Evolutionary conservation across 495 filamentous ascomycete species (phyloP).

Genomic region (Xylona heveae): DNA sequence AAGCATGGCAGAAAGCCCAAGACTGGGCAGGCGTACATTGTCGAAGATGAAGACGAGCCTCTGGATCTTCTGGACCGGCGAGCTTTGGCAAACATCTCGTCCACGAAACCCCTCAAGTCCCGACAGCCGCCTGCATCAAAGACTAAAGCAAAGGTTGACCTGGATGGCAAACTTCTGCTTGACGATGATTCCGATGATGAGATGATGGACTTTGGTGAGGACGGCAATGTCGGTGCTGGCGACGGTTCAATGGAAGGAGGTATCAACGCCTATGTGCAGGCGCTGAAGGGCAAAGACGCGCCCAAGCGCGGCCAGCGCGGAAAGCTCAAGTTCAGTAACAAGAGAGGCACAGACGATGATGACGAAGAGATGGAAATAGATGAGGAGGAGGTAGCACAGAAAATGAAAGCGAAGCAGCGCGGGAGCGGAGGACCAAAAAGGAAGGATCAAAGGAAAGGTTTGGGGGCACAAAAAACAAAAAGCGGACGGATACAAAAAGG

Average conservation of each 20-base stretch:
- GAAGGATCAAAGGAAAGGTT: constrained; percentile 1
- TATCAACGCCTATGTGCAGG: constrained; percentile 80
- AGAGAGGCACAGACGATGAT: constrained; percentile 34
- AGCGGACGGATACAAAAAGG: constrained; percentile 2
- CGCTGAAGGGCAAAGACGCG: constrained; percentile 67
- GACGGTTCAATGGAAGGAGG: constrained; percentile 28
- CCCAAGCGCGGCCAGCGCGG: constrained; percentile 64
- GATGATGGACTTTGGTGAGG: constrained; percentile 32
- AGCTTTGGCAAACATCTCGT: constrained; percentile 82
- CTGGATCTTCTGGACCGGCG: constrained; percentile 77
- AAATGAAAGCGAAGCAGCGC: constrained; percentile 24
- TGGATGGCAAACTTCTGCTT: constrained; percentile 79
- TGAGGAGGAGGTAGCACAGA: constrained; percentile 26
- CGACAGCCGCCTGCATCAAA: constrained; percentile 21
- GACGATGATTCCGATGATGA: constrained; percentile 19
- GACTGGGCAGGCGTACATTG: constrained; percentile 38
- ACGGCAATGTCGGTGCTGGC: constrained; percentile 20
- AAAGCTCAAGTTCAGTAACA: constrained; percentile 69
- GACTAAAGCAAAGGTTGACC: constrained; percentile 48
- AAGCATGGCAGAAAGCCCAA: constrained; percentile 34
- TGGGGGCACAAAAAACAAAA: constrained; percentile 1
- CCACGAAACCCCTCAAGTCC: constrained; percentile 50
- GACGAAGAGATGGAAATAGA: constrained; percentile 52
- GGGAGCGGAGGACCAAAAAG: constrained; percentile 3
- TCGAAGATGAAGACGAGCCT: constrained; percentile 83